phyloP scores from a whole-genome alignment of 306 rosid species.

The Ormosia emarginata region DNA sequence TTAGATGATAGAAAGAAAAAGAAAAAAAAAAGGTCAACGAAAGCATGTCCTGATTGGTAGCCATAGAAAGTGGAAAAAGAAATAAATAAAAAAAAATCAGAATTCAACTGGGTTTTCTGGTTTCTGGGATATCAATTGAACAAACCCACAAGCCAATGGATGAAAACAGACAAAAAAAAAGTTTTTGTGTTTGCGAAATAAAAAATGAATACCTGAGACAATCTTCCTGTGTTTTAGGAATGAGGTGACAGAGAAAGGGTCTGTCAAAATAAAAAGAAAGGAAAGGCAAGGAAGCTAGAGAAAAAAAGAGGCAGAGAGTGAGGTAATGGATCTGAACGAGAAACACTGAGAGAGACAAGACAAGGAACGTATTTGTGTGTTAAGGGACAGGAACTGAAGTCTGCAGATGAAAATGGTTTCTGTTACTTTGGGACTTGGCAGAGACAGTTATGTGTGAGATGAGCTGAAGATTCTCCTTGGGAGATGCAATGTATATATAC shows the following conservation, averaged over 20 bases:
- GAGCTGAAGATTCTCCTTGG: background rate
- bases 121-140: background rate
- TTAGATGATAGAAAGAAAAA: too few relatives aligned
- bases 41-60: conserved; percentile 9
- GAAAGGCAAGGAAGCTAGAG: too few relatives aligned
- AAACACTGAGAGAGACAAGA: too few relatives aligned
- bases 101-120: conserved; percentile 13
- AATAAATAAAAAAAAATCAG: background rate
- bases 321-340: background rate
- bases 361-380: too few relatives aligned
- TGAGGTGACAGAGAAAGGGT: background rate
- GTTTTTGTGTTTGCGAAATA: background rate
- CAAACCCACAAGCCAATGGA: conserved; percentile 10
- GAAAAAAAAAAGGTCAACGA: conserved; percentile 15
- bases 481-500: background rate
- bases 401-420: background rate
- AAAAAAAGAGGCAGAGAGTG: background rate
- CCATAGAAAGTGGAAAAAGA: background rate
- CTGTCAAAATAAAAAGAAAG: background rate
- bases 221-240: background rate
- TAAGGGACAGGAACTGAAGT: background rate
- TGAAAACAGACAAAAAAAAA: background rate
- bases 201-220: background rate
- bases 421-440: background rate
- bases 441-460: background rate